Conservation (phyloP, 1,139 yeast species). For the Hanseniaspora sp. region DNA sequence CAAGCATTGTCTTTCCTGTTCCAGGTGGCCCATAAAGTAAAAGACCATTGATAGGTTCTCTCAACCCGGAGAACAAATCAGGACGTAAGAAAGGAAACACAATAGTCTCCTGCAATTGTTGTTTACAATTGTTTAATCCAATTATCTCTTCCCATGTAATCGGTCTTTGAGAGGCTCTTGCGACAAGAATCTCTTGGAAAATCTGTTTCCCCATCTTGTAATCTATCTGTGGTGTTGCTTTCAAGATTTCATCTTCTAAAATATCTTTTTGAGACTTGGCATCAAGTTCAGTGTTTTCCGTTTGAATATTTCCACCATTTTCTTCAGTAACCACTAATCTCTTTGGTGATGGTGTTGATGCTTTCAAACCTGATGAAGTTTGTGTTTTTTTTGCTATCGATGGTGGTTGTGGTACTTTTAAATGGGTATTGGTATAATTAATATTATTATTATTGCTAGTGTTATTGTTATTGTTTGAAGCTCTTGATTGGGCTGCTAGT, state of each 20-base stretch:
- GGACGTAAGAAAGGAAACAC: constrained; percentile 58
- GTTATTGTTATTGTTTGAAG: neutral
- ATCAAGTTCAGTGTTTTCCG: neutral
- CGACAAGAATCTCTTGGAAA: constrained; percentile 40
- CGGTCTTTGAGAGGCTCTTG: constrained; percentile 38
- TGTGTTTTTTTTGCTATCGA: neutral
- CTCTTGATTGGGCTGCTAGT: neutral
- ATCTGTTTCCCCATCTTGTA: constrained; percentile 35
- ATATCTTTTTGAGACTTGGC: constrained; percentile 4
- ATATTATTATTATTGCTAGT: no score
- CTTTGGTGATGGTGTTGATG: neutral
- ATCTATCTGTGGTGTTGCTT: constrained; percentile 36
- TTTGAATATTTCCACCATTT: neutral
- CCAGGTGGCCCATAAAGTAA: constrained; percentile 52
- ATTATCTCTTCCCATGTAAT: constrained; percentile 57
- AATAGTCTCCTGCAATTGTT: constrained; percentile 51
- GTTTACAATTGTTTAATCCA: constrained; percentile 47
- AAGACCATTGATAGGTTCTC: constrained; percentile 59
- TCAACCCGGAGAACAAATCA: constrained; percentile 47
- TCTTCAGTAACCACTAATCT: neutral
- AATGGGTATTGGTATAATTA: no score
- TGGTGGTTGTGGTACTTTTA: neutral
- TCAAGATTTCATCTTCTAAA: constrained; percentile 19
- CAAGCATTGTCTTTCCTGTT: constrained; percentile 45
- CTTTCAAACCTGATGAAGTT: neutral